These are phyloP conservation scores for Chaetothyriales sp. DNA, from an alignment of 2,329 filamentous ascomycete species.

Conservation along the genomic window DNA sequence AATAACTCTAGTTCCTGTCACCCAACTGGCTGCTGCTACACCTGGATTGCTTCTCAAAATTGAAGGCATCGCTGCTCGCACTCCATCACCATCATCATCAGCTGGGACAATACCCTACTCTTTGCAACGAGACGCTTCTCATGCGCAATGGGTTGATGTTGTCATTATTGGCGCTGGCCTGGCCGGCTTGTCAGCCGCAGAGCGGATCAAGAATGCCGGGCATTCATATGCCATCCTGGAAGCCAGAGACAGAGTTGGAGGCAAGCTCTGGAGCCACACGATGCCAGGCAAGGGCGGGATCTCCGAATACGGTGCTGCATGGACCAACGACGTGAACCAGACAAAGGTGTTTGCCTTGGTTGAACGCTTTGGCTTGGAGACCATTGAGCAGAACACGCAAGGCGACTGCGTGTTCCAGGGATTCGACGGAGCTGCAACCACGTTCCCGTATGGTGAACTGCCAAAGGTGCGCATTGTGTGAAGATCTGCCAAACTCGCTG, in stretches of 20 bases:
- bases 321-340: constrained; percentile 46
- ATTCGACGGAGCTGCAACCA: constrained; percentile 9
- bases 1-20: constrained; percentile 30
- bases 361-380: constrained; percentile 24
- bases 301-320: constrained; percentile 42
- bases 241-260: constrained; percentile 30
- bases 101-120: constrained; percentile 38
- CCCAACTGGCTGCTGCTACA: constrained; percentile 24
- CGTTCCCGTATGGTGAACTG: constrained; percentile 14
- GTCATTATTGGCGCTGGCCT: constrained; percentile 28
- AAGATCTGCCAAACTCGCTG: background rate
- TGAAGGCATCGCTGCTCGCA: constrained; percentile 23
- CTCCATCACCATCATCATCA: constrained; percentile 31
- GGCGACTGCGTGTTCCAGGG: constrained; percentile 32
- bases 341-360: constrained; percentile 26
- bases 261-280: constrained; percentile 24
- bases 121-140: constrained; percentile 33
- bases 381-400: constrained; percentile 34
- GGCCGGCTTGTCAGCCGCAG: constrained; percentile 24
- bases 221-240: constrained; percentile 26
- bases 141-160: constrained; percentile 24
- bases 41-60: constrained; percentile 29
- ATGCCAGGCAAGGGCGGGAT: constrained; percentile 15
- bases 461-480: background rate
- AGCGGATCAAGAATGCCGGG: constrained; percentile 20